Evolutionary conservation across 495 filamentous ascomycete species (phyloP).

Genomic region (Lasiosphaeria miniovina): DNA sequence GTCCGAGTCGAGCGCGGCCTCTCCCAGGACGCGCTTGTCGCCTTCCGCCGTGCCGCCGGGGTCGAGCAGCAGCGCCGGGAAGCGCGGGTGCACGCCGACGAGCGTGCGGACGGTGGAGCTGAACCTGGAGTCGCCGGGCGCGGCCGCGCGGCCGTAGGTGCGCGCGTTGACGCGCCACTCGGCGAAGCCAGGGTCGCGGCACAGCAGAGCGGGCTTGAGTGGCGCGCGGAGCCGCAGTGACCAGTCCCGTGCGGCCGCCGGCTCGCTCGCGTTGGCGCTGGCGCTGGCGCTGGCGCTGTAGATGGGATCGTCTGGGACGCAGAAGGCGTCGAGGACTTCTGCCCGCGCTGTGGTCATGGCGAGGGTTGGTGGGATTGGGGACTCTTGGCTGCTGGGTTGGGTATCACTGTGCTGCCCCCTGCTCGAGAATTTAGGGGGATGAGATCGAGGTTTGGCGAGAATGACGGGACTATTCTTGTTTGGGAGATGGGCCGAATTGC

Average conservation of each 20-base stretch:
- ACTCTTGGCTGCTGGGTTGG: no score
- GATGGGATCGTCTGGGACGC: not conserved
- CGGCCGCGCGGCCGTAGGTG: not conserved
- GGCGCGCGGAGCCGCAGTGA: not conserved
- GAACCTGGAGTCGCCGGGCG: not conserved
- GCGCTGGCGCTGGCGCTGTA: not conserved
- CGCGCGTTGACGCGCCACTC: not conserved
- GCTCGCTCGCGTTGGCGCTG: not conserved
- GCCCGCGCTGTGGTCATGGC: no score
- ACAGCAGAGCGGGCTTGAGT: not conserved
- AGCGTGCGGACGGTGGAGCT: not conserved
- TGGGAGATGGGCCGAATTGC: no score
- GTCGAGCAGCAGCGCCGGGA: not conserved
- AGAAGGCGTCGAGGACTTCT: not conserved
- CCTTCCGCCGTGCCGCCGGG: not conserved
- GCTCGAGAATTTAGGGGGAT: no score
- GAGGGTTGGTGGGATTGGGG: no score
- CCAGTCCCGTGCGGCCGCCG: not conserved
- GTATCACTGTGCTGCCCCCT: no score
- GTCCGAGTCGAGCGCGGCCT: not conserved
- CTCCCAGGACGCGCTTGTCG: not conserved
- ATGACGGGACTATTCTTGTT: no score
- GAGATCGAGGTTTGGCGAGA: no score
- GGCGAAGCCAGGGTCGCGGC: not conserved
- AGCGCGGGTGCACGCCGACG: not conserved